Percentiles rank a stretch among this genome's conserved stretches.
phyloP scores from a whole-genome alignment of 352 stramenopile genomes.

The Blastocystis sp. region DNA sequence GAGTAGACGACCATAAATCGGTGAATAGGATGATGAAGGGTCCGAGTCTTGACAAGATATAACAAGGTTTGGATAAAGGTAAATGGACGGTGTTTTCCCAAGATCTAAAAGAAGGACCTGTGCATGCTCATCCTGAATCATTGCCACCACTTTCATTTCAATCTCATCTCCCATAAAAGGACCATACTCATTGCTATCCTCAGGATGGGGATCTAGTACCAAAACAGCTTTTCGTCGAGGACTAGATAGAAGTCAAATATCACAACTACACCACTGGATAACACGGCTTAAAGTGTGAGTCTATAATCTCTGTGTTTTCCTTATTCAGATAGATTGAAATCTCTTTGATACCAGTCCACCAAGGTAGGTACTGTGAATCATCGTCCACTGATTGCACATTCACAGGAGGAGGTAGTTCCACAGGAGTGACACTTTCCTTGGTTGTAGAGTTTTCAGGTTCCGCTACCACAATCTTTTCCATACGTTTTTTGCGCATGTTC shows the following conservation, averaged over 20 bases:
- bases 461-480: not conserved
- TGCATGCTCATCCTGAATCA: conserved; percentile 35
- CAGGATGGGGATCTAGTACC: not conserved
- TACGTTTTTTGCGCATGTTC: not conserved
- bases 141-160: conserved; percentile 25
- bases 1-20: conserved; percentile 31
- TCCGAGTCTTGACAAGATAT: conserved; percentile 39
- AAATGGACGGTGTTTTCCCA: not conserved
- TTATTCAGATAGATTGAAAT: conserved; percentile 53
- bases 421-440: not conserved
- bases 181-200: conserved; percentile 35
- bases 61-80: conserved; percentile 45
- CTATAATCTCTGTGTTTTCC: not conserved
- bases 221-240: conserved; percentile 33
- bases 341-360: conserved; percentile 49
- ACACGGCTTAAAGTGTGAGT: not conserved
- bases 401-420: not conserved
- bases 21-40: not conserved
- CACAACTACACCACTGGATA: not conserved
- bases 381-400: not conserved
- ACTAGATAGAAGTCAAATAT: not conserved
- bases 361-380: not conserved
- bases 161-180: conserved; percentile 45
- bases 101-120: conserved; percentile 32
- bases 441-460: not conserved